Conservation (phyloP, 2,329 filamentous ascomycete genomes). For the Aspergillus tamarii region DNA sequence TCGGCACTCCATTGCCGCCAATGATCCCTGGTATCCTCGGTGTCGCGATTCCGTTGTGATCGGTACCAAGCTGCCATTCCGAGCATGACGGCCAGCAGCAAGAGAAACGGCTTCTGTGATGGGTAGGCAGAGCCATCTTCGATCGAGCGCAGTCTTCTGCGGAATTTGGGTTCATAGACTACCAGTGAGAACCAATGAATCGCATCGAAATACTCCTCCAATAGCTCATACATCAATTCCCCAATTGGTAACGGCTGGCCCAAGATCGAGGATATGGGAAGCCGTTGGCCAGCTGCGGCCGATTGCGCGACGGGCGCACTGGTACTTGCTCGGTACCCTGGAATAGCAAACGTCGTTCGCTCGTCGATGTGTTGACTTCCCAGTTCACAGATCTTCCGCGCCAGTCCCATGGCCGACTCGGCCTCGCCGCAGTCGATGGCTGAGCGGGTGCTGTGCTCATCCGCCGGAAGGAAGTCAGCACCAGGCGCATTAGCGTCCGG, state of each 20-base stretch:
- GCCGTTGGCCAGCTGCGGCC: conserved; percentile 22
- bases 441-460: conserved; percentile 2
- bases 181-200: conserved; percentile 52
- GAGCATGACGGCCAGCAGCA: conserved; percentile 43
- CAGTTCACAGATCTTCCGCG: conserved; percentile 35
- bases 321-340: conserved; percentile 30
- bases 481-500: background rate
- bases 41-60: conserved; percentile 24
- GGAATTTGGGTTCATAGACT: conserved; percentile 47
- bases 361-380: conserved; percentile 32
- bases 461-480: background rate
- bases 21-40: conserved; percentile 13
- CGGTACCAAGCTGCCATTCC: conserved; percentile 46
- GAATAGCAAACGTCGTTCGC: conserved; percentile 39
- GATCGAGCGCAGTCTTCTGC: conserved; percentile 35
- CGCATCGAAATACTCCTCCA: conserved; percentile 47
- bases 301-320: conserved; percentile 3
- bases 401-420: conserved; percentile 41
- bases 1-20: conserved; percentile 22
- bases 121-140: conserved; percentile 37
- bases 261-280: conserved; percentile 32
- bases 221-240: conserved; percentile 32
- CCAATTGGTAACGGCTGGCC: conserved; percentile 33
- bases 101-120: conserved; percentile 41
- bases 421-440: conserved; percentile 31